Conservation (phyloP, 1,284 basidiomycete genomes). For the Pseudozyma sp. region DNA sequence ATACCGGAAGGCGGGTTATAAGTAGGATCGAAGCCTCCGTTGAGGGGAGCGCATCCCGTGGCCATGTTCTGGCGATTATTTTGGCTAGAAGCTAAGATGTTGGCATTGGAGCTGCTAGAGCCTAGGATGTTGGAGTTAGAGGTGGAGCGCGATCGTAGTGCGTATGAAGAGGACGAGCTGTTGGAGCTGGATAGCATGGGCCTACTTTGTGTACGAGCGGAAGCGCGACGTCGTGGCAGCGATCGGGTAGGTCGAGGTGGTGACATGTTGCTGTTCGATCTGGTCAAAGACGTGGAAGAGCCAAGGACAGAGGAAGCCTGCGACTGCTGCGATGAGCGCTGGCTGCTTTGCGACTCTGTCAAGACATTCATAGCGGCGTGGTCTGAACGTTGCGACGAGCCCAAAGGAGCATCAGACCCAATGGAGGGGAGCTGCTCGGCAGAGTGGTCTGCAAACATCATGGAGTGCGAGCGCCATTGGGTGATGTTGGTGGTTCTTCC, state of each 20-base stretch:
- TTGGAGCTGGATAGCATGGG: slow-evolving; percentile 36
- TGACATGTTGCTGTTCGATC: slow-evolving; percentile 42
- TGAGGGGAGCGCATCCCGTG: slow-evolving; percentile 20
- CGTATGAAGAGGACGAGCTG: slow-evolving; percentile 28
- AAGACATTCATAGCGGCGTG: neutral
- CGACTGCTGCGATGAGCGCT: slow-evolving; percentile 13
- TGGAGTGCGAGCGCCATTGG: slow-evolving; percentile 6
- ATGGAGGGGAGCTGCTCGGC: neutral
- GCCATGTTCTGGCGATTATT: slow-evolving; percentile 23
- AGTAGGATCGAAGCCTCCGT: slow-evolving; percentile 30
- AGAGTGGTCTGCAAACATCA: neutral
- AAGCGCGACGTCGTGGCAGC: slow-evolving; percentile 37
- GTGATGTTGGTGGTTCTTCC: neutral
- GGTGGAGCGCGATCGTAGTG: slow-evolving; percentile 34
- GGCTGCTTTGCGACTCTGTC: slow-evolving; percentile 1
- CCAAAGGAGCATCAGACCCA: neutral
- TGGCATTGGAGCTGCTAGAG: slow-evolving; percentile 37
- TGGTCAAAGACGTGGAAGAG: slow-evolving; percentile 10
- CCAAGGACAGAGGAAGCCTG: slow-evolving; percentile 9
- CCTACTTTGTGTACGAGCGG: slow-evolving; percentile 34
- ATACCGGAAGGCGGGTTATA: too few relatives aligned
- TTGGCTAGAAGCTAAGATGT: slow-evolving; percentile 38
- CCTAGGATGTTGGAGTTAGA: slow-evolving; percentile 36
- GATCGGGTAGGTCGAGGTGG: slow-evolving; percentile 42
- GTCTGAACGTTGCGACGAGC: slow-evolving; percentile 9